Evolutionary conservation across 1,139 yeast species (phyloP).

Genomic region (Hansenula sp.): DNA sequence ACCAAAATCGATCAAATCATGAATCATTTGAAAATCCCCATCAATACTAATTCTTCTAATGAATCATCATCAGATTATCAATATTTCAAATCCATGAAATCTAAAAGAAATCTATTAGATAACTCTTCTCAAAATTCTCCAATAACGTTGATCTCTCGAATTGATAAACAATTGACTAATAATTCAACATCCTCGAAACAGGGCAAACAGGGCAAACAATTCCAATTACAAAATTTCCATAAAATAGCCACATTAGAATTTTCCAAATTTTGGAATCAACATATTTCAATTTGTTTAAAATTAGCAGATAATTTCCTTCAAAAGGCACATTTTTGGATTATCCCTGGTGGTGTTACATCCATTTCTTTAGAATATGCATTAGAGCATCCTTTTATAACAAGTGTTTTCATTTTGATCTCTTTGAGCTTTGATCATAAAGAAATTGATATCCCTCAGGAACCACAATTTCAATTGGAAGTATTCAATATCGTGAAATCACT

Average conservation of each 20-base stretch:
- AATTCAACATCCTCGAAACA: too few relatives aligned
- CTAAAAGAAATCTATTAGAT: slow-evolving; percentile 22
- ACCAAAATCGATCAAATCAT: not conserved
- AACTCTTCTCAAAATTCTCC: slow-evolving; percentile 26
- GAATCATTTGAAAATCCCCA: not conserved
- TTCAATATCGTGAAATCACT: slow-evolving; percentile 35
- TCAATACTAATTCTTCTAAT: too few relatives aligned
- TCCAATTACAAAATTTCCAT: not conserved
- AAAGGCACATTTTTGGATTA: slow-evolving; percentile 49
- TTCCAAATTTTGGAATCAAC: not conserved
- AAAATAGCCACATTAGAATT: not conserved
- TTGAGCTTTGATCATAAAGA: slow-evolving; percentile 38
- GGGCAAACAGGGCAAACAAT: not conserved
- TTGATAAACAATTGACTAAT: slow-evolving; percentile 11
- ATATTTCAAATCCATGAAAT: slow-evolving; percentile 8
- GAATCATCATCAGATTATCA: slow-evolving; percentile 8
- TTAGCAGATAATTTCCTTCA: slow-evolving; percentile 40
- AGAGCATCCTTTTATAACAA: slow-evolving; percentile 44
- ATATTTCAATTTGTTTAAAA: slow-evolving; percentile 30
- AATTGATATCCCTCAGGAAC: slow-evolving; percentile 34
- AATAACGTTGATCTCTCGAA: slow-evolving; percentile 14
- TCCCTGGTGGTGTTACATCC: slow-evolving; percentile 48
- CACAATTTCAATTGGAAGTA: not conserved
- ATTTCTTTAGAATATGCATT: slow-evolving; percentile 38
- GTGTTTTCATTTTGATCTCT: slow-evolving; percentile 46